These are phyloP conservation scores for Flaveria brownii DNA, from an alignment of 129 eudicot genomes.

Conservation along the genomic window DNA sequence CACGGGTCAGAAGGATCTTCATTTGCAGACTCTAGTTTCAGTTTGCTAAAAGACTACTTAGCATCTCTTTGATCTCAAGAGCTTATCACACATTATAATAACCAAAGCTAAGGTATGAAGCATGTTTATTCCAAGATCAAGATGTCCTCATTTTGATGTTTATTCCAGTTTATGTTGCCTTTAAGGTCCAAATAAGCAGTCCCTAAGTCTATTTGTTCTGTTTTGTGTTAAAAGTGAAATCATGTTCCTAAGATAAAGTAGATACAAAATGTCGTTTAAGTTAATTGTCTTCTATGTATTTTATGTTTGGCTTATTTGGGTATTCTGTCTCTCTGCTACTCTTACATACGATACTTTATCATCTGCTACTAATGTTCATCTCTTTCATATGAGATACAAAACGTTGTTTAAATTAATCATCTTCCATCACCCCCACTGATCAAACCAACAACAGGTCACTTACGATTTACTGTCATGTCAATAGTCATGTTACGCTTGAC, in stretches of 20 bases:
- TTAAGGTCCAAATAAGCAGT: not conserved
- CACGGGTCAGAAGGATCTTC: slow-evolving; percentile 56
- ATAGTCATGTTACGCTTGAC: too few species aligned
- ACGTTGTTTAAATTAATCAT: too few species aligned
- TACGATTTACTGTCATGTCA: too few species aligned
- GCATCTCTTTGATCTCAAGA: slow-evolving; percentile 41
- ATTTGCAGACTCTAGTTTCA: slow-evolving; percentile 40
- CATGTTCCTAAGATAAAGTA: not conserved
- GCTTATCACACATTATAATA: not conserved
- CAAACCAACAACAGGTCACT: too few species aligned
- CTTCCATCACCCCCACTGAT: too few species aligned
- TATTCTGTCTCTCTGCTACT: too few species aligned
- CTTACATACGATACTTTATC: too few species aligned
- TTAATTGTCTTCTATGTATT: too few species aligned
- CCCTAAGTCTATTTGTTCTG: not conserved
- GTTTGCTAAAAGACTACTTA: slow-evolving; percentile 52
- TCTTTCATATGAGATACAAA: too few species aligned
- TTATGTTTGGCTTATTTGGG: too few species aligned
- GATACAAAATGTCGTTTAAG: too few species aligned
- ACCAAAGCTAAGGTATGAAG: not conserved
- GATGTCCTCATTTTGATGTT: not conserved
- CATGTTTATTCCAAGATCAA: not conserved
- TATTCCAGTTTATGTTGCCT: not conserved
- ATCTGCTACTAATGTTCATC: too few species aligned
- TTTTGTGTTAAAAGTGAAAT: not conserved